phyloP scores from a whole-genome alignment of 2,329 filamentous ascomycete species.

The Colletotrichum magnum region DNA sequence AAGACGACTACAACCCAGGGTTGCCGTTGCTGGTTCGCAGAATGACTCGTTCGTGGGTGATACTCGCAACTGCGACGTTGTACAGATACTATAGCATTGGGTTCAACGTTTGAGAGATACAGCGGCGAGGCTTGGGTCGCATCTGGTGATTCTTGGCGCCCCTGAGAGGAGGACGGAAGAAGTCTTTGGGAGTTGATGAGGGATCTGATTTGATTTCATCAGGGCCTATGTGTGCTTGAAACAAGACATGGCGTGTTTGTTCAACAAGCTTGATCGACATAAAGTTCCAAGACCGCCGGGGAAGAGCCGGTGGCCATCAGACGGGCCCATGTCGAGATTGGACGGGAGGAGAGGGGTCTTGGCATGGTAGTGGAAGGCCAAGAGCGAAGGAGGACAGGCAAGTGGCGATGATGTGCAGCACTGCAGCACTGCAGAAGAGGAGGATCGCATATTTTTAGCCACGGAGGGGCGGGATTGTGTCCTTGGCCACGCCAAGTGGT shows the following conservation, averaged over 20 bases:
- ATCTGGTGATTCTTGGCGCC: neutral
- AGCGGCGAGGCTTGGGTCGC: neutral
- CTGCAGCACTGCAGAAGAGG: neutral
- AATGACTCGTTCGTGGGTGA: too few species aligned
- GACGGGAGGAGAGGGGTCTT: conserved; percentile 6
- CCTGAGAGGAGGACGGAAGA: neutral
- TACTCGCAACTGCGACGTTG: too few species aligned
- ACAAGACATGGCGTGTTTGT: neutral
- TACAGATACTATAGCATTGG: neutral
- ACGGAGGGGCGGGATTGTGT: neutral
- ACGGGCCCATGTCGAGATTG: conserved; percentile 5
- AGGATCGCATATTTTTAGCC: conserved; percentile 24
- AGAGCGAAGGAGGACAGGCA: neutral
- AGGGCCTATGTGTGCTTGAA: neutral
- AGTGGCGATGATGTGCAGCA: too few species aligned
- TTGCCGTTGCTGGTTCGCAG: too few species aligned
- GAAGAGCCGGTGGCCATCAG: conserved; percentile 3
- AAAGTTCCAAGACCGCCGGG: conserved; percentile 6
- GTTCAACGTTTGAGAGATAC: neutral
- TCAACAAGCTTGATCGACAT: conserved; percentile 15
- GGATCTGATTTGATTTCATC: too few species aligned
- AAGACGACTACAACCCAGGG: too few species aligned
- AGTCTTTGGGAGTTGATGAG: too few species aligned
- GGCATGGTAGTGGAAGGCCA: neutral
- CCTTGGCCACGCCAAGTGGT: conserved; percentile 3